Evolutionary conservation across 1,139 yeast genomes (phyloP).

Genomic region (Yamadazyma oceani): DNA sequence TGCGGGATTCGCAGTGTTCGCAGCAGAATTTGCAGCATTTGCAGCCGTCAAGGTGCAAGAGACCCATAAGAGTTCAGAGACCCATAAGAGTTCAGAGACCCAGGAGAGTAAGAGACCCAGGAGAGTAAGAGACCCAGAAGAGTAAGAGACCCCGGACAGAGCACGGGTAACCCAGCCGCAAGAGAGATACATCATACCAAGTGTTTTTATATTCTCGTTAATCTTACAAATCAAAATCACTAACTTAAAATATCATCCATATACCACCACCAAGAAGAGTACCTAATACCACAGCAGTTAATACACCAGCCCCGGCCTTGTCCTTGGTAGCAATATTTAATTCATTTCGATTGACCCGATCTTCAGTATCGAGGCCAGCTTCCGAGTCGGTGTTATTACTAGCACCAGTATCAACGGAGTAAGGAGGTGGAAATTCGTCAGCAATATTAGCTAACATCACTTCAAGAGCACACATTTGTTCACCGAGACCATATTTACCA

Average conservation of each 20-base stretch:
- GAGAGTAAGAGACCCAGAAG: too few relatives aligned
- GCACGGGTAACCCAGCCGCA: too few relatives aligned
- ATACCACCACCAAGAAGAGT: slow-evolving; percentile 38
- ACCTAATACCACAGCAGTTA: slow-evolving; percentile 44
- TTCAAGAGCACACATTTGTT: slow-evolving; percentile 71
- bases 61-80: too few relatives aligned
- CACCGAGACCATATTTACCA: slow-evolving; percentile 71
- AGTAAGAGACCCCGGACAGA: too few relatives aligned
- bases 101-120: too few relatives aligned
- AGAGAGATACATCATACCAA: too few relatives aligned
- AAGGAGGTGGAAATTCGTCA: slow-evolving; percentile 22
- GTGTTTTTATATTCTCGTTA: too few relatives aligned
- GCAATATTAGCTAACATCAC: slow-evolving; percentile 45
- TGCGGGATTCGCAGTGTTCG: too few relatives aligned
- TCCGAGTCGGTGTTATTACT: slow-evolving; percentile 43
- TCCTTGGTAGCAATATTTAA: slow-evolving; percentile 36
- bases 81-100: too few relatives aligned
- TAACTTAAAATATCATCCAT: slow-evolving; percentile 43
- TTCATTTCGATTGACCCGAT: slow-evolving; percentile 29
- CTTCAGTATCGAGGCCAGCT: slow-evolving; percentile 42
- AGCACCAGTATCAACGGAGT: slow-evolving; percentile 47
- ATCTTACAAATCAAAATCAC: background rate
- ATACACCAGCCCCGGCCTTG: slow-evolving; percentile 50
- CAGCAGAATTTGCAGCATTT: too few relatives aligned
- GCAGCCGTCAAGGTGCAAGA: too few relatives aligned